Evolutionary conservation across 2,329 filamentous ascomycete genomes (phyloP).

Genomic region (Aspergillus sergii): DNA sequence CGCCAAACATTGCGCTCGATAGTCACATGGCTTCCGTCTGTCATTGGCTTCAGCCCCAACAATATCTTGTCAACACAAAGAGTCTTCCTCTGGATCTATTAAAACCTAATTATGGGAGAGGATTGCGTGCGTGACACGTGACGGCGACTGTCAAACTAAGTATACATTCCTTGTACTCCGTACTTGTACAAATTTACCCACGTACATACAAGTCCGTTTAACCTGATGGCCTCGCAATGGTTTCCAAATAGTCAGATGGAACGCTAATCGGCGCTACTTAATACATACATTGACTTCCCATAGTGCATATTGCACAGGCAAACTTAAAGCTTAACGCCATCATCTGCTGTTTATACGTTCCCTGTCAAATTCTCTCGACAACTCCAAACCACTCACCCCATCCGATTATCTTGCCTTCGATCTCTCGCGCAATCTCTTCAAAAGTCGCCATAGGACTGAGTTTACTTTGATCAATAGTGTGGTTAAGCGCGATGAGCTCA

Average conservation of each 20-base stretch:
- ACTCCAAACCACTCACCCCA: conserved; percentile 55
- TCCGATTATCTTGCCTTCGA: conserved; percentile 52
- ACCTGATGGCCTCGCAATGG: not conserved
- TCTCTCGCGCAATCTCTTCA: conserved; percentile 47
- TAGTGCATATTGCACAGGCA: not conserved
- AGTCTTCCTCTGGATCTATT: not conserved
- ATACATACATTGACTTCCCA: not conserved
- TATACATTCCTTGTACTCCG: not conserved
- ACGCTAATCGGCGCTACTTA: not conserved
- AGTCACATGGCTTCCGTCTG: not conserved
- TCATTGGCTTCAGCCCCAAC: not conserved
- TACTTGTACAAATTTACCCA: not conserved
- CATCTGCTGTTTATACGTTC: not conserved
- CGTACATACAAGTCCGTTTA: not conserved
- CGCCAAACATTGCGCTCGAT: not conserved
- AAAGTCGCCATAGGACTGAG: conserved; percentile 44
- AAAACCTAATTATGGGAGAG: not conserved
- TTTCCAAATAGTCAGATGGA: not conserved
- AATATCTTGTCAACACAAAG: not conserved
- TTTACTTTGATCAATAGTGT: conserved; percentile 43
- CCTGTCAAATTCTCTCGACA: conserved; percentile 42
- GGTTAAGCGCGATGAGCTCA: conserved; percentile 52
- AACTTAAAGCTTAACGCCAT: not conserved
- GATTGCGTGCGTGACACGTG: not conserved
- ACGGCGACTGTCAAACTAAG: not conserved